Conservation (phyloP, 208 protist species). For the Lotmaria passim region DNA sequence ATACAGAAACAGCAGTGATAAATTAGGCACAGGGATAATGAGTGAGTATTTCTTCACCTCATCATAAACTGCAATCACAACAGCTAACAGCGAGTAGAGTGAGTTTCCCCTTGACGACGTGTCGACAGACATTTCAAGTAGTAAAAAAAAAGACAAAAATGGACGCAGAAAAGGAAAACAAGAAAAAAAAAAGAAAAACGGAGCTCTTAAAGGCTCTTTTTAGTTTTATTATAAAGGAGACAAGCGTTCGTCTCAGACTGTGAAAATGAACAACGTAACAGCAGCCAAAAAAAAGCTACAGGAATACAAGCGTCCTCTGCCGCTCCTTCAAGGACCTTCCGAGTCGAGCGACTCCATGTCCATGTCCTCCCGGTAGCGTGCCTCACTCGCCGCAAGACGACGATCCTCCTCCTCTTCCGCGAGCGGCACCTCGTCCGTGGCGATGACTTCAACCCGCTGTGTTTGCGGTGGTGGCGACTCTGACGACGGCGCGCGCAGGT, state of each 20-base stretch:
- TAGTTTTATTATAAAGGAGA: no score
- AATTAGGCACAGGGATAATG: no score
- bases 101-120: no score
- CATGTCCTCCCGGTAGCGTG: slow-evolving; percentile 25
- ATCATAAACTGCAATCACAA: no score
- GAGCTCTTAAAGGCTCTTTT: neutral
- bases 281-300: neutral
- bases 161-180: neutral
- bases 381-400: slow-evolving; percentile 19
- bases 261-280: neutral
- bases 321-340: neutral
- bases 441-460: neutral
- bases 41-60: no score
- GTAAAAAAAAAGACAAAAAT: neutral
- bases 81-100: no score
- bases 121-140: neutral
- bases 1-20: no score
- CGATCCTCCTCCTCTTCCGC: slow-evolving; percentile 28
- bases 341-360: slow-evolving; percentile 25
- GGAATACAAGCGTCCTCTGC: neutral
- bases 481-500: slow-evolving; percentile 10
- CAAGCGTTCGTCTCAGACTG: no score
- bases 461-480: slow-evolving; percentile 14
- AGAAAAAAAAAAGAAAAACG: neutral
- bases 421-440: neutral